Base-by-base conservation (phyloP, 805 yeast genomes). In the Kodamaea nitidulidarum region DNA sequence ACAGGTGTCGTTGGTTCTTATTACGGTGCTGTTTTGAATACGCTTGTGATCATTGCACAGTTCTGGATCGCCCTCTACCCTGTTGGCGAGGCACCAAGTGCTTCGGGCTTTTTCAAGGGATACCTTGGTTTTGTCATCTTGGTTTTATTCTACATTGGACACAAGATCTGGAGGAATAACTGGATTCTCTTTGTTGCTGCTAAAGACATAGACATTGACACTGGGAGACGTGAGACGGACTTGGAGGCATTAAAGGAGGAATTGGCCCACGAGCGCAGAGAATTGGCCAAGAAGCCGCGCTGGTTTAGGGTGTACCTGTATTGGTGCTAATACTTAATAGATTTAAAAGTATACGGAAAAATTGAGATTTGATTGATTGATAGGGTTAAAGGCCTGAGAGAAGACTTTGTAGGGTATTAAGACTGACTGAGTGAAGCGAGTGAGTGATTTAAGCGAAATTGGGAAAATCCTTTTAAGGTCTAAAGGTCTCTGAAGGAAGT, bases 221-320 rank as follows among this genome's bases (percentile, higher is more conserved):
- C 57, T 1, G 61, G 61, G n/a, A 48, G 61, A 34, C 41, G 60
- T 25, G 61, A 56, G 28, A 43, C 55, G 7, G 60, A 54, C 33
- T 42, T 56, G 31, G 61, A 56, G 36, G 54, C 58, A 4, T 46
- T 55, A 38, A 46, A 45, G 42, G 40, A 48, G 35, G 66, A 63
- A 35, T 48, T 60, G 46, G 61, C 45, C 6, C 65, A 63, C 35
- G 66, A 60, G 44, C 51, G 62, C 44, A 56, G 50, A 4, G 38
- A 61, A 4, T 52, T 65, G 42, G 43, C 49, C 4, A 35, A 59
- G 17, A 64, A 63, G 41, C 71, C 73, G 4, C 56, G 55, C 41
- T 60, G 54, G 39, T 52, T 54, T 45, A 61, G 67, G 46, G 39
- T 59, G 10, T 67, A 64, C 44, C 55, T 44, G 27, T 52, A 53